These are phyloP conservation scores for Phytopythium delawarense DNA, from an alignment of 352 stramenopile species.

Conservation along the genomic window DNA sequence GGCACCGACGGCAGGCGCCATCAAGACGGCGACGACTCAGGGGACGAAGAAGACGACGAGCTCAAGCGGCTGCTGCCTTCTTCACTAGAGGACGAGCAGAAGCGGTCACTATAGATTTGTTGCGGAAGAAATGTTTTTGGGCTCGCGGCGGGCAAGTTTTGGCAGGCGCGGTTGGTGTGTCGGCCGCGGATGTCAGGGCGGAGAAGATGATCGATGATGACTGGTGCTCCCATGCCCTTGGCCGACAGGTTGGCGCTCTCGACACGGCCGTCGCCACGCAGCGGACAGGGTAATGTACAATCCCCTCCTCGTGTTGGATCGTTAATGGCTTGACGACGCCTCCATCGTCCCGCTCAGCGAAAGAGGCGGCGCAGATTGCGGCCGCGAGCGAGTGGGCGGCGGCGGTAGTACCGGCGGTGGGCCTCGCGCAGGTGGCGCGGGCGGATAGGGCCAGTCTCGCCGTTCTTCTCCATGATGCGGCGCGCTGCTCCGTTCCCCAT, in stretches of 20 bases:
- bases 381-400: conserved; percentile 52
- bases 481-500: conserved; percentile 30
- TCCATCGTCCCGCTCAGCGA: conserved; percentile 17
- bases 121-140: background rate
- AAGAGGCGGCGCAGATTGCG: conserved; percentile 57
- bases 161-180: background rate
- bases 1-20: background rate
- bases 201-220: background rate
- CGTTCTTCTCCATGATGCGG: conserved; percentile 75
- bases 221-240: background rate
- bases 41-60: conserved; percentile 20
- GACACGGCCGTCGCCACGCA: background rate
- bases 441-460: conserved; percentile 69
- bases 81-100: conserved; percentile 21
- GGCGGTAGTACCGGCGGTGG: conserved; percentile 83
- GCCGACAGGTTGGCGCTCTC: background rate
- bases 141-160: background rate
- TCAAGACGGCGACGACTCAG: conserved; percentile 13
- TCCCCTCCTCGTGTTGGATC: background rate
- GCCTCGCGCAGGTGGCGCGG: conserved; percentile 75
- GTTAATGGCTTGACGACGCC: background rate
- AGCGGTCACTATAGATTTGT: conserved; percentile 39
- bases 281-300: conserved; percentile 1
- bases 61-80: conserved; percentile 23
- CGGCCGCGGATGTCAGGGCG: background rate